These are phyloP conservation scores for Apiospora saccharicola DNA, from an alignment of 2,329 filamentous ascomycete genomes.

Conservation along the genomic window DNA sequence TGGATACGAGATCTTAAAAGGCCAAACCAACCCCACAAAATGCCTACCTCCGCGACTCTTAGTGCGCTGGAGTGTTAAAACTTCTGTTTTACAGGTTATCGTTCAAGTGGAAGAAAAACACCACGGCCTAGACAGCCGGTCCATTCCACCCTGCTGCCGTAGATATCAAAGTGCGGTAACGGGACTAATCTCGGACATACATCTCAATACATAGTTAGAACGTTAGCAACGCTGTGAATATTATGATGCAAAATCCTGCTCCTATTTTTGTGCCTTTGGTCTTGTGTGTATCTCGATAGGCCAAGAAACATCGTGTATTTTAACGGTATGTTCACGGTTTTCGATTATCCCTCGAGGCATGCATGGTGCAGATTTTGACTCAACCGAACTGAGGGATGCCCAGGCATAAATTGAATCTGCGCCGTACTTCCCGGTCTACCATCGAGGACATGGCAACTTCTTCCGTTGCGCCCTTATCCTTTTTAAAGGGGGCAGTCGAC, in stretches of 20 bases:
- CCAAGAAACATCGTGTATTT: too few species aligned
- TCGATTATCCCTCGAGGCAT: too few species aligned
- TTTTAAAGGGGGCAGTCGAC: background rate
- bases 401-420: background rate
- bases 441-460: background rate
- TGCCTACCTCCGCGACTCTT: conserved; percentile 67
- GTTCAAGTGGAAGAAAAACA: conserved; percentile 68
- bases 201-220: conserved; percentile 41
- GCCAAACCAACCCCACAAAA: conserved; percentile 56
- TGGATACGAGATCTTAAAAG: conserved; percentile 25
- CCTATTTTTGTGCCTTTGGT: too few species aligned
- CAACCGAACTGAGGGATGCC: background rate
- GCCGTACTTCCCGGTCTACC: background rate
- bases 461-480: background rate
- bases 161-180: conserved; percentile 60
- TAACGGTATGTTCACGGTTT: too few species aligned
- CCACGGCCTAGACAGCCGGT: conserved; percentile 72
- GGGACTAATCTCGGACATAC: conserved; percentile 71
- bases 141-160: conserved; percentile 71
- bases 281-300: too few species aligned
- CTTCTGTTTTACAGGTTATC: conserved; percentile 51
- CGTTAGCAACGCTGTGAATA: background rate
- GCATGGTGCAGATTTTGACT: background rate
- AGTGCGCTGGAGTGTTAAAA: conserved; percentile 67
- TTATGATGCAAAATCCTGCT: too few species aligned